A percentile compares a stretch with the other conserved stretches of the same genome.
These are phyloP conservation scores for Zygoascus biomembranicola DNA, from an alignment of 805 yeast species.

Conservation along the genomic window DNA sequence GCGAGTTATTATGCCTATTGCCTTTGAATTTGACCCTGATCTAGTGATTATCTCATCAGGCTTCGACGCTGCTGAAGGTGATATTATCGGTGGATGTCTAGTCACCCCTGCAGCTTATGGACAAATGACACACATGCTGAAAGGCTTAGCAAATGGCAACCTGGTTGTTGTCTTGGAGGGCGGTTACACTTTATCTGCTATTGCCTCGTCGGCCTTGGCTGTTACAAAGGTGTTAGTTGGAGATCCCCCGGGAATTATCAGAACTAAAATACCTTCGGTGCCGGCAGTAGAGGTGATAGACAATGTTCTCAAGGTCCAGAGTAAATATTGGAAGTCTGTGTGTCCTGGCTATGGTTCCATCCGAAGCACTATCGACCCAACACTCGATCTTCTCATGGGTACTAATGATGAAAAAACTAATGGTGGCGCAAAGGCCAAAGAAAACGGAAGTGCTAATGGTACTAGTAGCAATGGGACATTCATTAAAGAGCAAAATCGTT, in stretches of 20 bases:
- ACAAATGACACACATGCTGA: conserved; percentile 88
- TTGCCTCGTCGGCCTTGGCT: conserved; percentile 81
- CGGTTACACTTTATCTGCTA: conserved; percentile 89
- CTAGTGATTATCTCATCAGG: conserved; percentile 90
- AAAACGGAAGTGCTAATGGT: background rate
- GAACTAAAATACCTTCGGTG: conserved; percentile 55
- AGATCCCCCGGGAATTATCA: conserved; percentile 83
- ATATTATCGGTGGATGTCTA: conserved; percentile 92
- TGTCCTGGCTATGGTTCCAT: conserved; percentile 44
- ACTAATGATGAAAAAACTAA: background rate
- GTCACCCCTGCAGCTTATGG: conserved; percentile 95
- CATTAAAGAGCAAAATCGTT: background rate
- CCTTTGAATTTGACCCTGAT: conserved; percentile 86
- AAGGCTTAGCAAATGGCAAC: conserved; percentile 81
- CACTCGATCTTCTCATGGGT: background rate
- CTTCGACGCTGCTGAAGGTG: conserved; percentile 98
- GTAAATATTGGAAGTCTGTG: conserved; percentile 81
- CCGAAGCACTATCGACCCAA: background rate
- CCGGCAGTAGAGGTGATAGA: conserved; percentile 76
- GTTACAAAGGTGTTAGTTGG: conserved; percentile 89
- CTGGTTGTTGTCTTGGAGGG: conserved; percentile 90
- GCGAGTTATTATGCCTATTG: conserved; percentile 78
- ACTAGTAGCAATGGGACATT: background rate
- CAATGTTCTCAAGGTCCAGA: conserved; percentile 70
- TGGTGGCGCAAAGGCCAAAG: background rate